A percentile compares a stretch with the other conserved stretches of the same genome.
Conservation (phyloP, 139 green algal genomes). For the Chlamydomonas schloesseri region DNA sequence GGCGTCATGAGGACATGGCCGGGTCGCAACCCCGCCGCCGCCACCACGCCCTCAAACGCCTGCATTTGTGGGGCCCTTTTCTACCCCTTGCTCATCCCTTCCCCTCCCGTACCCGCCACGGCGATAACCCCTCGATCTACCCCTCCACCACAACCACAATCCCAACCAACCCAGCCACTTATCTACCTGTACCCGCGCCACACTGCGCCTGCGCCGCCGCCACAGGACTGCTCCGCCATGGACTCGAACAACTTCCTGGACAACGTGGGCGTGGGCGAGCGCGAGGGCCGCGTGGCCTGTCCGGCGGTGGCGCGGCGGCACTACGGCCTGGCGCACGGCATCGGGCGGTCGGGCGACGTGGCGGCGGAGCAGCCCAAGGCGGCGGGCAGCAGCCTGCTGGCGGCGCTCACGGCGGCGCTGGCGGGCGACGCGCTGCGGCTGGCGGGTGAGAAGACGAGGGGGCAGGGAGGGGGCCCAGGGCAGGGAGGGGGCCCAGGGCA, state of each 20-base stretch:
- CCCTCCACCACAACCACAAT: too few relatives aligned
- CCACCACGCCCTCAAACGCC: too few relatives aligned
- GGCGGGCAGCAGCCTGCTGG: conserved; percentile 92
- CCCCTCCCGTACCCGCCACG: too few relatives aligned
- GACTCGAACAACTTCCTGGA: conserved; percentile 97
- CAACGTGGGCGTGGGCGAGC: conserved; percentile 93
- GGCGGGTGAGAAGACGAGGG: conserved; percentile 55
- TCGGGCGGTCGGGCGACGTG: conserved; percentile 93
- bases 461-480: background rate
- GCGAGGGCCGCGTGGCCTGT: conserved; percentile 89
- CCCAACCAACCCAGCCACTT: too few relatives aligned
- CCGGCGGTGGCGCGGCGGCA: conserved; percentile 83
- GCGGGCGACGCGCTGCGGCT: conserved; percentile 82
- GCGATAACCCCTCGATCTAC: too few relatives aligned
- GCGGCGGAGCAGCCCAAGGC: conserved; percentile 97
- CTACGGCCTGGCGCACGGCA: conserved; percentile 91
- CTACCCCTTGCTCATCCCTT: too few relatives aligned
- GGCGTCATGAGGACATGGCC: background rate
- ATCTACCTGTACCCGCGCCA: too few relatives aligned
- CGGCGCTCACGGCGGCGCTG: conserved; percentile 80
- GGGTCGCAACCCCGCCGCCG: too few relatives aligned
- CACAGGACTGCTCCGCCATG: conserved; percentile 91
- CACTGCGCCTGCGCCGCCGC: too few relatives aligned
- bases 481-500: background rate
- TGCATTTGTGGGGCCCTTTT: too few relatives aligned